Evolutionary conservation across 345 rosid genomes (phyloP).

Genomic region (Syzygium aqueum): DNA sequence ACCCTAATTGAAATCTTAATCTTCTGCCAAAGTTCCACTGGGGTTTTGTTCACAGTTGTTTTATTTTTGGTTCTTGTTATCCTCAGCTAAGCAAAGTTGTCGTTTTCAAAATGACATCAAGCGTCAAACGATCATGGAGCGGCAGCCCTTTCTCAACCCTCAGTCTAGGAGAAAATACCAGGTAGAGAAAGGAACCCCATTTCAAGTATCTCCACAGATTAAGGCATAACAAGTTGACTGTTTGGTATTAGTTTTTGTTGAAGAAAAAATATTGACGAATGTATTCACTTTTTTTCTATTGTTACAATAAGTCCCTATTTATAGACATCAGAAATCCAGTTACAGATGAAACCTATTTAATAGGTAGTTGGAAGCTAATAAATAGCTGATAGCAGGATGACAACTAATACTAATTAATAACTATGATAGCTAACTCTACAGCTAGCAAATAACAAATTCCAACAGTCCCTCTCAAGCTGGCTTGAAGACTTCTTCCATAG

Average conservation of each 20-base stretch:
- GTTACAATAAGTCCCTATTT: too few relatives aligned
- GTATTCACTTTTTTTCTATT: too few relatives aligned
- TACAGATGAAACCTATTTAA: too few relatives aligned
- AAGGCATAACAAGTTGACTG: background rate
- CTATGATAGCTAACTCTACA: too few relatives aligned
- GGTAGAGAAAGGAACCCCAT: background rate
- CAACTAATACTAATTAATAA: too few relatives aligned
- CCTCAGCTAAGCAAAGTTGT: background rate
- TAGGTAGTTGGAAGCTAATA: too few relatives aligned
- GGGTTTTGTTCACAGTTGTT: background rate
- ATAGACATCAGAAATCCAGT: too few relatives aligned
- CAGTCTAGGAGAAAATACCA: background rate
- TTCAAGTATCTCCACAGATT: background rate
- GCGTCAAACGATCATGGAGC: background rate
- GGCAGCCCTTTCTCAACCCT: background rate
- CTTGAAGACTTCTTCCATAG: too few relatives aligned
- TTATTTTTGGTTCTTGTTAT: background rate
- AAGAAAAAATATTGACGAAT: too few relatives aligned
- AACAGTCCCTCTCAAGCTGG: too few relatives aligned
- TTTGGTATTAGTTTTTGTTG: background rate
- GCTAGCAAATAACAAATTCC: too few relatives aligned
- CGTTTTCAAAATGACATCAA: background rate
- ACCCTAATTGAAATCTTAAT: background rate
- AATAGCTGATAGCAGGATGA: too few relatives aligned
- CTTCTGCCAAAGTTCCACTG: background rate